Percentiles rank a stretch among this genome's conserved stretches.
phyloP scores from a whole-genome alignment of 176 grass and related monocot species.

The Paspalum vaginatum region DNA sequence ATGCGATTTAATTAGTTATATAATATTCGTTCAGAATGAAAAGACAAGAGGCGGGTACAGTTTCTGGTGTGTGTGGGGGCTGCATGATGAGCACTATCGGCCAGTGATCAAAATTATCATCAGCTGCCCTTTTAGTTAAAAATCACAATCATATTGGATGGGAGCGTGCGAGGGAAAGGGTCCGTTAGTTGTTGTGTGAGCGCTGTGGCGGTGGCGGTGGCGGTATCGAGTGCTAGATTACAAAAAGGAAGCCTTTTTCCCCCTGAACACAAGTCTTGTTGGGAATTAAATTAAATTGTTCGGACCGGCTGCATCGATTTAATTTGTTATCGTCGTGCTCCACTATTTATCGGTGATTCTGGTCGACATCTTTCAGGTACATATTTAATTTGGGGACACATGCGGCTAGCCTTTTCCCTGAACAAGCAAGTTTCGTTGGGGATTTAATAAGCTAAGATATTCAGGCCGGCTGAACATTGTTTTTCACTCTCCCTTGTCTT shows the following conservation, averaged over 20 bases:
- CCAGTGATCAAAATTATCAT: conserved; percentile 7
- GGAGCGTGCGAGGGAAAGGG: conserved; percentile 10
- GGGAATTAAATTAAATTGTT: not conserved
- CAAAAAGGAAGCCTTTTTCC: conserved; percentile 43
- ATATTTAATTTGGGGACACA: not conserved
- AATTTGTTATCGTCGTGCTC: not conserved
- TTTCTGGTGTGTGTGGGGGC: conserved; percentile 1
- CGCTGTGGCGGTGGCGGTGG: not conserved
- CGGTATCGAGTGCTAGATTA: conserved; percentile 28
- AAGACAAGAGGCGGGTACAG: not conserved
- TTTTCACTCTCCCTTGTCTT: no score
- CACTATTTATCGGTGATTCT: not conserved
- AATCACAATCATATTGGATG: conserved; percentile 9
- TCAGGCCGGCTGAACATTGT: no score
- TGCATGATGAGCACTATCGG: not conserved
- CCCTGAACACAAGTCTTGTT: conserved; percentile 11
- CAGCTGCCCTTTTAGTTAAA: not conserved
- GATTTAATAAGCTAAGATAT: no score
- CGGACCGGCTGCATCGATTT: not conserved
- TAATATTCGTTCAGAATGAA: not conserved
- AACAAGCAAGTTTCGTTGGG: no score
- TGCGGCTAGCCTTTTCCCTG: no score
- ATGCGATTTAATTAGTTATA: not conserved
- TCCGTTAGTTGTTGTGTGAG: not conserved
- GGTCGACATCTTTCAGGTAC: not conserved